Evolutionary conservation across 2,329 filamentous ascomycete genomes (phyloP).

Genomic region (Penicillium nordicum): DNA sequence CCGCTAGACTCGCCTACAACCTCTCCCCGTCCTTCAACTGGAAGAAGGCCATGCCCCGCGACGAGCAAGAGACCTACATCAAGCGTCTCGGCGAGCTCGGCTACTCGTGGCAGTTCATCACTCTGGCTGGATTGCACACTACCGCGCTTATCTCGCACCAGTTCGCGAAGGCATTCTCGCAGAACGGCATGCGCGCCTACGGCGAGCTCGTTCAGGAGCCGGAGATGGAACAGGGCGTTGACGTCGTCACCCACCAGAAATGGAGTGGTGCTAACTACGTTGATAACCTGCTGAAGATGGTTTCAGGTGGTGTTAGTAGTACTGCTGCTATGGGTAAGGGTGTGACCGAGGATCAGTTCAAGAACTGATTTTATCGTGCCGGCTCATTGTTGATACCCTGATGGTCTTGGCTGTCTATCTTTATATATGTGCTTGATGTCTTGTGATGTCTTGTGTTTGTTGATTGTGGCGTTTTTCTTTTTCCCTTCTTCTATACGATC

Average conservation of each 20-base stretch:
- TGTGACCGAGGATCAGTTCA: constrained; percentile 97
- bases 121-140: constrained; percentile 93
- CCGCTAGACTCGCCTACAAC: constrained; percentile 82
- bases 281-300: constrained; percentile 95
- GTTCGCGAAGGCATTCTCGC: constrained; percentile 78
- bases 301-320: constrained; percentile 84
- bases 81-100: constrained; percentile 77
- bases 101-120: constrained; percentile 99
- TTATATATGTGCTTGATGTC: constrained; percentile 10
- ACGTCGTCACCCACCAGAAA: constrained; percentile 98
- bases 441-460: constrained; percentile 6
- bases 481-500: background rate
- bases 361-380: constrained; percentile 39
- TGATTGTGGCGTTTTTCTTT: constrained; percentile 8
- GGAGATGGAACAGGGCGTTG: constrained; percentile 84
- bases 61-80: constrained; percentile 97
- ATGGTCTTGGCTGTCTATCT: background rate
- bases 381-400: constrained; percentile 8
- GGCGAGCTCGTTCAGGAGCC: constrained; percentile 97
- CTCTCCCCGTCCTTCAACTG: constrained; percentile 99
- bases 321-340: constrained; percentile 97
- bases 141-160: constrained; percentile 88
- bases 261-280: constrained; percentile 95
- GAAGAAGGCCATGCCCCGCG: constrained; percentile 90
- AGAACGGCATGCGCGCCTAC: constrained; percentile 90